Base-by-base conservation (phyloP, 495 filamentous ascomycete genomes). In the Tetracladium marchalianum region DNA sequence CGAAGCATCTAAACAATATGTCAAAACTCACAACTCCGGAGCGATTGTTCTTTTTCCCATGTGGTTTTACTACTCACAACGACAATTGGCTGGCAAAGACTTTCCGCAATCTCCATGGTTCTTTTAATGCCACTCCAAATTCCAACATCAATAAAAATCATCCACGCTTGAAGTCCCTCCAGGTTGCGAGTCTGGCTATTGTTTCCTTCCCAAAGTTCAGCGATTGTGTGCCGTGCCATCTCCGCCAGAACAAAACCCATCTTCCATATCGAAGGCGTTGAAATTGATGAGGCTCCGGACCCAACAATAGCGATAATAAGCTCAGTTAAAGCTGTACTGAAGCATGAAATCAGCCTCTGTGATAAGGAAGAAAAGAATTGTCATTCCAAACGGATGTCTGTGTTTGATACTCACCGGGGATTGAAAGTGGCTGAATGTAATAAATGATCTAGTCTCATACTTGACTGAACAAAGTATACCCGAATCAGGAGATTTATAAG, bases 101-200 rank as follows among this genome's bases (percentile, higher is more conserved):
- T 79, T 47, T 83, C 79, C 2, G 79, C 75, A 33, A 85, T 76
- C 55, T 85, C 81, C 52, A 81, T 82, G 52, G 78, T 78, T n/a
- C 81, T 60, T 38, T 75, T 70, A 46, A 78, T 79, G 1, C 79
- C 81, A 42, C 77, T 81, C 81, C 81, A 85, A 8, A 85, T 62
- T 0, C 75, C 76, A 33, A 82, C 64, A 41, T 81, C 74, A 4
- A 81, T 65, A 1, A 65, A 56, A 18, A 83, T 47, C 11, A 77
- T 62, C 41, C 73, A 68, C 5, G 72, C 68, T 54, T 82, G 80
- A 5, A 79, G 66, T 2, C 72, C 58, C 4, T 71, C 65, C 2
- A 82, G 50, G 43, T 80, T 64, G 19, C 72, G 65, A 12, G 77
- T 77, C 3, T 60, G 60, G 8, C 59, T 67, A 50, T 82, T 82